Base-by-base conservation (phyloP, 768 basidiomycete species). In the Glaciozyma martinii region DNA sequence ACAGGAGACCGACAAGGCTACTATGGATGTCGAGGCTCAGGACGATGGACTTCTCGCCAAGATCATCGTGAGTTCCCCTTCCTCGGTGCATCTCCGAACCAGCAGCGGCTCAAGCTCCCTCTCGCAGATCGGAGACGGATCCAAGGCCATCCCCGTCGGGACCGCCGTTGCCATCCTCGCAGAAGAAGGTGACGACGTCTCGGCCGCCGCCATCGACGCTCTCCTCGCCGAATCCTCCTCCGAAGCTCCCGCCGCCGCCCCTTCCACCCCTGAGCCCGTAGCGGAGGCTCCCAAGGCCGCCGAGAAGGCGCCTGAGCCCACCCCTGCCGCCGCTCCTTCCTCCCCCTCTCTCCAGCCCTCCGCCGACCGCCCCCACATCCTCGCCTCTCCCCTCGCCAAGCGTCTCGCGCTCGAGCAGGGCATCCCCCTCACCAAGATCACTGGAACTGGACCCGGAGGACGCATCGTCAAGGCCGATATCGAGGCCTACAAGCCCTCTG, bases 1-100 rank as follows among this genome's bases (percentile, higher is more conserved):
- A 23, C 61, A 94, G 91, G 95, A 99, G 86, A 99, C 95, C 60
- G 95, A 99, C 86, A 99, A 99, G 83, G 73, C 95, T 27, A 93
- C 92, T 56, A 98, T 99, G 78, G 95, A 99, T 79, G 94, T 99
- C 43, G 95, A 99, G 79, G 91, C 95, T 13, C 93, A 93, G 80
- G 95, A 98, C 50, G 95, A 99, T 72, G 95, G 95, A 71, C 79
- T 98, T 68, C 80, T 99, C 65, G 93, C 89, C 59, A 98, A 98
- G 83, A 95, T 99, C 71, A 86, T 99, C 61, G 93, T 92, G 78
- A 63, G 89, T 79, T n/a, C 8, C n/a, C 15, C 5, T 1, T 42
- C 0, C 50, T 18, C 9, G 12, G 4, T 9, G 19, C 23, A 42
- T 21, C 49, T 53, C 32, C 33, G 27, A 55, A 25, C 19, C 19